Evolutionary conservation across 495 filamentous ascomycete genomes (phyloP), one percentile per base, ranked within the genome.

Genomic region (Thermothielavioides terrestris): DNA sequence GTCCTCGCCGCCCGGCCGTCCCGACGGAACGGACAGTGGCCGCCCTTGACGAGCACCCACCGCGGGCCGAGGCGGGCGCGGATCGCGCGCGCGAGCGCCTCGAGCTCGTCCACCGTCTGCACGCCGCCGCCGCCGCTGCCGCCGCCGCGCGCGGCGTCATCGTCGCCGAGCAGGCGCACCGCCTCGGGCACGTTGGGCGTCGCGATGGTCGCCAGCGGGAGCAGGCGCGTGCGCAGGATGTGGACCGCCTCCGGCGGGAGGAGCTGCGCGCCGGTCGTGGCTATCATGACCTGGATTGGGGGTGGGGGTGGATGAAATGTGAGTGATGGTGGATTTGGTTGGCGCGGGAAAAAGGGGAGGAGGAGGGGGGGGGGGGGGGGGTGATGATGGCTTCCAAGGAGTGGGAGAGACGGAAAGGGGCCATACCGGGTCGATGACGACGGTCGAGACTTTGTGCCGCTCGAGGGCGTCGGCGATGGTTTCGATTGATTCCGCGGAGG

Each of bases 161-260:
- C 21, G 21, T 17, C n/a, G 41, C 79, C 67, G 14, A 95, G 67
- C 1, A 98, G 71, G 2, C 88, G 71, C 35, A 75, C 73, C 2
- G 91, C 92, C 68, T 98, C 92, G 4, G 90, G 89, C 18, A 95
- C 77, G 59, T 98, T 98, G 4, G 92, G 91, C 0, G 92, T 98
- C 21, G 95, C 65, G 41, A 98, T 68, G 1, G 82, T 91, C 0
- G 89, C 79, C 39, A 81, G 60, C 2, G 86, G 86, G n/a, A 97
- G 77, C 12, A 97, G 63, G 30, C 78, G 68, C 22, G 76, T 68
- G 45, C 84, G 74, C 17, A 96, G 65, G 22, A 69, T 75, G 27
- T 74, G 53, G 30, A 95, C 72, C 26, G 91, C 86, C 6, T 78
- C 69, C 32, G 77, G 61, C 1, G 88, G 85, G 7, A 96, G 70